Percentiles rank a stretch among this genome's conserved stretches.
phyloP scores from a whole-genome alignment of 164 flowering plant species.

The Warburgia ugandensis region DNA sequence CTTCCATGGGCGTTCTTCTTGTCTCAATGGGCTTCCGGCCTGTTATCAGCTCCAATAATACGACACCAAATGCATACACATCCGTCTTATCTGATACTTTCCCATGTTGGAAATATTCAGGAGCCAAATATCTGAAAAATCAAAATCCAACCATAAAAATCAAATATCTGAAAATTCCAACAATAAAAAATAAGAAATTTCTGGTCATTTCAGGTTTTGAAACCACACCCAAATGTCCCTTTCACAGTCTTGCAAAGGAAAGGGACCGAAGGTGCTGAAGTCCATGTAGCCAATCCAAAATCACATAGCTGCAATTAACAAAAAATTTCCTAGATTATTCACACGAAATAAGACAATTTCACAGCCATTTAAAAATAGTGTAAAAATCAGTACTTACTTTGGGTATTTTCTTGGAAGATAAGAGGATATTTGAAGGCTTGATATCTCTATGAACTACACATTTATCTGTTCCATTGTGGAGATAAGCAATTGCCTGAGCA shows the following conservation, averaged over 20 bases:
- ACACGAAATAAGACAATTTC: neutral
- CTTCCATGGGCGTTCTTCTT: slow-evolving; percentile 63
- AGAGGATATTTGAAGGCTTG: slow-evolving; percentile 88
- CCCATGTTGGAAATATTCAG: slow-evolving; percentile 96
- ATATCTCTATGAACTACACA: slow-evolving; percentile 93
- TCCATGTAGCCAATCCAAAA: slow-evolving; percentile 93
- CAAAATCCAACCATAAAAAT: too few species aligned
- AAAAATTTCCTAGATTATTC: neutral
- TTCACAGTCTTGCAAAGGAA: slow-evolving; percentile 96
- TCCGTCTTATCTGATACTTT: slow-evolving; percentile 93
- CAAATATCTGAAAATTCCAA: too few species aligned
- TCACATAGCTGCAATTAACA: slow-evolving; percentile 68
- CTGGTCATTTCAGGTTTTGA: too few species aligned
- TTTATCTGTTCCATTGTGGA: slow-evolving; percentile 75
- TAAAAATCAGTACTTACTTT: slow-evolving; percentile 55
- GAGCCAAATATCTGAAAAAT: slow-evolving; percentile 74
- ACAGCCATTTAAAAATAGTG: too few species aligned
- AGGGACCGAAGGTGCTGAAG: slow-evolving; percentile 80
- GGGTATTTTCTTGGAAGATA: slow-evolving; percentile 67
- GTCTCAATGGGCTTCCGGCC: slow-evolving; percentile 87
- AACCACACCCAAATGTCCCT: slow-evolving; percentile 99
- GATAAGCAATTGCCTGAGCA: slow-evolving; percentile 68
- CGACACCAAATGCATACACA: slow-evolving; percentile 88
- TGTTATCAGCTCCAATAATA: slow-evolving; percentile 71
- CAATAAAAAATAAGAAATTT: too few species aligned